Base-by-base conservation (phyloP, 148 eudicot species). In the Polygonum aviculare region DNA sequence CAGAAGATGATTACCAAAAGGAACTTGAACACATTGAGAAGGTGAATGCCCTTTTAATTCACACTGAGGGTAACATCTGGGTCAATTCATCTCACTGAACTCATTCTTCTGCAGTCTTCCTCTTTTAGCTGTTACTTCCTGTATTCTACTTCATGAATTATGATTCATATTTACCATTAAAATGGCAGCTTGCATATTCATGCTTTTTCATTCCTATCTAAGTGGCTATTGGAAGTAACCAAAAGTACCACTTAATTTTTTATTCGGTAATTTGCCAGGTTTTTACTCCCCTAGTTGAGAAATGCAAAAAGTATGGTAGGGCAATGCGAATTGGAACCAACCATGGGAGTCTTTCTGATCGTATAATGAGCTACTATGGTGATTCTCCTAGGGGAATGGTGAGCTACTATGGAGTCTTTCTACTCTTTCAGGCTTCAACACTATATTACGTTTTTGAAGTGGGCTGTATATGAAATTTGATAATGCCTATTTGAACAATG, bases 301-400 rank as follows among this genome's bases (percentile, higher is more conserved):
- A 94, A 85, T 94, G 97, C 79, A 94, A 94, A 78, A 89, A 90
- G 75, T 94, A 92, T 63, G 98, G 96, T 44, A 84, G 96, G 82
- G 98, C 98, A 75, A 89, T 94, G 96, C 97, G 98, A 31, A 94
- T 94, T 76, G 98, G 98, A 74, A 94, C 98, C 73, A 94, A 94
- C 69, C 98, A 94, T 52, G 98, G 98, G 69, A 94, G 98, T 79
- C 98, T 94, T 84, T 94, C 98, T 67, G 98, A 94, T 87, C 97
- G 98, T 80, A 94, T 94, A 76, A 94, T 94, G 98, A 94, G 97
- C 79, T 94, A 94, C 74, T 88, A 92, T 80, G 98, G 98, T 49
- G 98, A 94, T 85, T 94, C 98, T 82, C 98, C 97, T 0, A 87
- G 98, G 77, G 98, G 98, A 84, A 94, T 94, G 98, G 98, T 94